These are phyloP conservation scores for Chaetomiaceae sp. DNA, from an alignment of 2,329 filamentous ascomycete genomes.

Conservation along the genomic window DNA sequence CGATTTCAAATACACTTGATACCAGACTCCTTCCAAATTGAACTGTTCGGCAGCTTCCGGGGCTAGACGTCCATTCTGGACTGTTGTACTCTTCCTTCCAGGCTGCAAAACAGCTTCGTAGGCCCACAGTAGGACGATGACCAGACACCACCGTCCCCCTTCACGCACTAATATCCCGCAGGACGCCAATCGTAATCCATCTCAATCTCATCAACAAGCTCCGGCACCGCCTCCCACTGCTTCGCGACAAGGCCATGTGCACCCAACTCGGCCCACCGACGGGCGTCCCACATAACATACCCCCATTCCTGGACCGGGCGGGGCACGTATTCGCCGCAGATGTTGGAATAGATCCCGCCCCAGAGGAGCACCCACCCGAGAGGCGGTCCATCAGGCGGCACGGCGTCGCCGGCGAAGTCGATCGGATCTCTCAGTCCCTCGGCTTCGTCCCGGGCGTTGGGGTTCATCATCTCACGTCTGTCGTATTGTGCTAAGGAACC, in stretches of 20 bases:
- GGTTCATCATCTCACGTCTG: neutral
- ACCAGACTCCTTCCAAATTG: no score
- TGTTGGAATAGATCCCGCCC: neutral
- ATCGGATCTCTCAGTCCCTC: neutral
- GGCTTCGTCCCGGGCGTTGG: neutral
- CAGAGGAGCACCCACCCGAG: slow-evolving; percentile 1
- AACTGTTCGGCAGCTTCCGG: no score
- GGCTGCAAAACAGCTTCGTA: no score
- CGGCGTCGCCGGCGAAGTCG: slow-evolving; percentile 1
- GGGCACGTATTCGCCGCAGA: neutral
- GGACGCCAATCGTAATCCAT: neutral
- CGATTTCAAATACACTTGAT: no score
- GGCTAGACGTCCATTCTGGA: no score
- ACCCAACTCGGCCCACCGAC: neutral
- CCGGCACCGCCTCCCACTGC: slow-evolving; percentile 2
- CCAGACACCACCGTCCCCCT: no score
- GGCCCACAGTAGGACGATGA: no score
- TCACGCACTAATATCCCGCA: no score
- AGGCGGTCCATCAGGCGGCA: neutral
- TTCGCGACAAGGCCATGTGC: neutral
- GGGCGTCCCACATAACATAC: slow-evolving; percentile 6
- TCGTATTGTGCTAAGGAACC: neutral
- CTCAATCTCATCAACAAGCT: neutral
- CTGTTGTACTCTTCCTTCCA: no score
- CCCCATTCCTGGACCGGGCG: neutral